A percentile compares a stretch with the other conserved stretches of the same genome.
Conservation (phyloP, 805 yeast species). For the Saccharomycopsis javanensis region DNA sequence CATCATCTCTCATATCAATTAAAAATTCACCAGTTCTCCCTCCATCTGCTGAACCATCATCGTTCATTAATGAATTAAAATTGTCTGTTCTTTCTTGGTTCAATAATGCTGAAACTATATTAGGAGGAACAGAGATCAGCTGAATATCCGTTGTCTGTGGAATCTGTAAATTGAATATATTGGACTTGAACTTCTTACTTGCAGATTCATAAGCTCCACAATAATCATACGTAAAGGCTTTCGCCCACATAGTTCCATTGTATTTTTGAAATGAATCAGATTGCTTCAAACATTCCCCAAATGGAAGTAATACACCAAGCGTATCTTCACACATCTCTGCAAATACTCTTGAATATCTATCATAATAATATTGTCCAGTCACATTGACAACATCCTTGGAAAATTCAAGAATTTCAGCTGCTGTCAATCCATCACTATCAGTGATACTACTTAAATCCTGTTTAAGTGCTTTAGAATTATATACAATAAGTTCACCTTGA, state of each 20-base stretch:
- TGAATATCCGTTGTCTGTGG: neutral
- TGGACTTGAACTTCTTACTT: neutral
- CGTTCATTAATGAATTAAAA: neutral
- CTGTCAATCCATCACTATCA: neutral
- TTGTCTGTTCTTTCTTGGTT: neutral
- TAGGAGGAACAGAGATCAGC: neutral
- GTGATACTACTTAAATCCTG: neutral
- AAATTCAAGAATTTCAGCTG: neutral
- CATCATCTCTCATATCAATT: neutral
- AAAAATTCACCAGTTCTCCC: neutral
- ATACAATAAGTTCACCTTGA: neutral
- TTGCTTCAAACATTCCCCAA: neutral
- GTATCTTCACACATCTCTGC: neutral
- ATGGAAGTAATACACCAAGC: neutral
- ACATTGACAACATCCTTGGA: neutral
- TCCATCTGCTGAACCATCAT: neutral
- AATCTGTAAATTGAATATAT: neutral
- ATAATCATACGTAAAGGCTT: neutral
- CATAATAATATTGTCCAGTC: neutral
- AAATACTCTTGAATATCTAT: neutral
- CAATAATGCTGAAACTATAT: neutral
- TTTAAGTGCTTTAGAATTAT: neutral
- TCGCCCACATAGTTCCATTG: neutral
- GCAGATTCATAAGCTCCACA: neutral
- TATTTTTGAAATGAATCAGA: neutral